Conservation (phyloP, 441 rosid species). For the Theobroma grandiflorum region DNA sequence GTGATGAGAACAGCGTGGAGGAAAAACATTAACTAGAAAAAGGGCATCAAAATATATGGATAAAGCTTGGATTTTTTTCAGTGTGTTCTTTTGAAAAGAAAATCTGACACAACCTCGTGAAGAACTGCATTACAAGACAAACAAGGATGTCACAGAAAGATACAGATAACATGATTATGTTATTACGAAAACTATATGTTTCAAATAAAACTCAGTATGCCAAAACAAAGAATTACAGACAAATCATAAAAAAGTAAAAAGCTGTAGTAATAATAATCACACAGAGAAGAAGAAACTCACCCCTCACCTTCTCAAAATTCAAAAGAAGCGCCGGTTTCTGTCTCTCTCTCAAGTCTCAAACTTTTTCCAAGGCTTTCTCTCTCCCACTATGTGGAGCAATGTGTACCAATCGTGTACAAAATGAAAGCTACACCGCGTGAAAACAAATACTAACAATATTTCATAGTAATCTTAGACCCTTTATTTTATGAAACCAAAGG, state of each 20-base stretch:
- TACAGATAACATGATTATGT: constrained; percentile 37
- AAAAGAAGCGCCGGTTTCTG: constrained; percentile 34
- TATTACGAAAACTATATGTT: not conserved
- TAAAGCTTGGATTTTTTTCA: constrained; percentile 32
- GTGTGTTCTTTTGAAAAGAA: constrained; percentile 48
- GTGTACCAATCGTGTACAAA: constrained; percentile 27
- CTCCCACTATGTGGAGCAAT: constrained; percentile 45
- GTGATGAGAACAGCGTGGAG: constrained; percentile 40
- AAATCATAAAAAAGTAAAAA: constrained; percentile 29
- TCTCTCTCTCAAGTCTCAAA: constrained; percentile 19
- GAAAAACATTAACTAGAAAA: constrained; percentile 23
- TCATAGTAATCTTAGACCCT: not conserved
- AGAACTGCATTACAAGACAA: constrained; percentile 75
- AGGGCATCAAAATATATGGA: constrained; percentile 29
- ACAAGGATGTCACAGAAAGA: constrained; percentile 66
- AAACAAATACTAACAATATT: constrained; percentile 30
- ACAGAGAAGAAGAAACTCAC: constrained; percentile 5
- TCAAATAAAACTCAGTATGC: constrained; percentile 21
- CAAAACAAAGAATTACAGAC: constrained; percentile 38
- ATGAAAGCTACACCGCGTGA: constrained; percentile 24
- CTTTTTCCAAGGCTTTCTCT: constrained; percentile 26
- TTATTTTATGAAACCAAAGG: not conserved
- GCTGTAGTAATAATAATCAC: not conserved
- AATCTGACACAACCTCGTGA: constrained; percentile 92
- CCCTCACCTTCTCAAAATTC: constrained; percentile 40